Percentiles rank a stretch among this genome's conserved stretches.
Evolutionary conservation across 306 rosid genomes (phyloP).

Genomic region (Malus asiatica): DNA sequence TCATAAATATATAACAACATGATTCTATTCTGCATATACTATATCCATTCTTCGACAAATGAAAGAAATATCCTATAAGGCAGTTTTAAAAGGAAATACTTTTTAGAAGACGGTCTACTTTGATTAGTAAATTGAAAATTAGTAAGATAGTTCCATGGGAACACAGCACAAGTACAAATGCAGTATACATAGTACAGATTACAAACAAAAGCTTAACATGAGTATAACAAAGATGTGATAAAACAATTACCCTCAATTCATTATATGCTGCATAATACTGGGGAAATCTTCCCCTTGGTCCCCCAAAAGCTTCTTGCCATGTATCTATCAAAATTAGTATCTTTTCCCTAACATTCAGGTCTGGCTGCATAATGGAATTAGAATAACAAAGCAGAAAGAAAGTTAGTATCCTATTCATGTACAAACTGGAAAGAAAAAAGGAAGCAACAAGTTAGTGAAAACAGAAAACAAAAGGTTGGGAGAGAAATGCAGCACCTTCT

Average conservation of each 20-base stretch:
- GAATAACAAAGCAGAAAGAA: conserved; percentile 18
- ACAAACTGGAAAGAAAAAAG: not conserved
- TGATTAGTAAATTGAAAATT: not conserved
- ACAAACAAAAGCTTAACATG: not conserved
- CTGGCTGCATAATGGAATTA: conserved; percentile 64
- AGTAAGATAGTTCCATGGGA: no score
- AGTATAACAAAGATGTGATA: conserved; percentile 3
- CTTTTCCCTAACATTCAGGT: conserved; percentile 85
- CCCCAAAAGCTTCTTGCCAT: conserved; percentile 99
- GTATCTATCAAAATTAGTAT: conserved; percentile 73
- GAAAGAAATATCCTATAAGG: not conserved
- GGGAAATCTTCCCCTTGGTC: conserved; percentile 69
- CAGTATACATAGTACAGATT: not conserved
- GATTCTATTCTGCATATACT: not conserved
- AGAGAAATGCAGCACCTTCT: conserved; percentile 52
- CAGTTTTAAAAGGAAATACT: not conserved
- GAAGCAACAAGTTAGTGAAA: not conserved
- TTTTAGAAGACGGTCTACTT: not conserved
- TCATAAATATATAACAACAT: not conserved
- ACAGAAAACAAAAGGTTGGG: conserved; percentile 5
- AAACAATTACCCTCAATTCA: conserved; percentile 61
- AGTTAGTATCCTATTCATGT: conserved; percentile 2
- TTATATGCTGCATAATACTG: conserved; percentile 82
- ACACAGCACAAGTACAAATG: not conserved
- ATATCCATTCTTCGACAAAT: not conserved